Conservation (phyloP, 2,329 filamentous ascomycete genomes). For the Xylariaceae sp. region DNA sequence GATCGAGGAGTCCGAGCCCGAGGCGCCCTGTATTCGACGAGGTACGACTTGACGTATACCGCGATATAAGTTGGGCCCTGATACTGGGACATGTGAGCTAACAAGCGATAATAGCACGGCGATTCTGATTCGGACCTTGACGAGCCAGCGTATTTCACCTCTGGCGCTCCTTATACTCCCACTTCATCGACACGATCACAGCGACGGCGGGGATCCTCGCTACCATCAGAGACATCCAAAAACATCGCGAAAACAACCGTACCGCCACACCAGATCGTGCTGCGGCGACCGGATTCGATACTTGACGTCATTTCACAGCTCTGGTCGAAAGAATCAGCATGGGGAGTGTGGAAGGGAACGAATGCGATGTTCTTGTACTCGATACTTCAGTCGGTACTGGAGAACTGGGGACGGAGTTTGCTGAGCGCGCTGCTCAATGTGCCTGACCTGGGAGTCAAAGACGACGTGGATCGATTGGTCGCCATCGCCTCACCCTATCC, state of each 20-base stretch:
- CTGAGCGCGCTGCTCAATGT: constrained; percentile 88
- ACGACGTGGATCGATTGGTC: constrained; percentile 70
- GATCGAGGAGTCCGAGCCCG: constrained; percentile 33
- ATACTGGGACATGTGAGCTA: constrained; percentile 3
- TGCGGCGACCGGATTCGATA: constrained; percentile 74
- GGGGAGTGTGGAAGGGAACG: constrained; percentile 91
- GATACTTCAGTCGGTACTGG: constrained; percentile 76
- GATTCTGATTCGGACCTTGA: constrained; percentile 69
- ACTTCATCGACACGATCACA: constrained; percentile 39
- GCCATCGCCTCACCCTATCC: constrained; percentile 74
- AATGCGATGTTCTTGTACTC: constrained; percentile 92
- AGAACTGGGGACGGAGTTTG: constrained; percentile 87
- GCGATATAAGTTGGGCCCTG: constrained; percentile 11
- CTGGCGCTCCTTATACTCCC: constrained; percentile 53
- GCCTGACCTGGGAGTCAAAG: constrained; percentile 72
- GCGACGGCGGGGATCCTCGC: constrained; percentile 31
- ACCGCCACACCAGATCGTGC: constrained; percentile 57
- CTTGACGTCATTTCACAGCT: constrained; percentile 81
- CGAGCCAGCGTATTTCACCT: constrained; percentile 80
- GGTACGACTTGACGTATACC: constrained; percentile 20
- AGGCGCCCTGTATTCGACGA: constrained; percentile 34
- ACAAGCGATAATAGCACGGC: constrained; percentile 25
- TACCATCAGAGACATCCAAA: constrained; percentile 32
- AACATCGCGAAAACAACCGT: constrained; percentile 34
- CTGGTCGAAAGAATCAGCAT: constrained; percentile 83